Evolutionary conservation across 331 rosid species (phyloP).

Genomic region (Cucumis variabilis): DNA sequence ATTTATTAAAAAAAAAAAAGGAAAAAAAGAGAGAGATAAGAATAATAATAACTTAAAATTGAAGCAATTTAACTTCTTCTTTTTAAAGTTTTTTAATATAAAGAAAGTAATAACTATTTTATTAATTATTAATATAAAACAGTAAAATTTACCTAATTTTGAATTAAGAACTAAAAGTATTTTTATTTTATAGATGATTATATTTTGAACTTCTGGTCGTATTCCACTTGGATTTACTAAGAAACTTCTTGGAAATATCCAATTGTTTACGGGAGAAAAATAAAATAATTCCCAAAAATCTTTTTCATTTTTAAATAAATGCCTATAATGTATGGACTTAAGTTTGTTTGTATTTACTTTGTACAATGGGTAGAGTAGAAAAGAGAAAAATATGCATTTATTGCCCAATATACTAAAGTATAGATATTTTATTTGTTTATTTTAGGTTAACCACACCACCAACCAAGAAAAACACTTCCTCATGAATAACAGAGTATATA

Average conservation of each 20-base stretch:
- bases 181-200: background rate
- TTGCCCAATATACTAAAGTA: no score
- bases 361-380: no score
- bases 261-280: no score
- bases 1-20: no score
- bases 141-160: background rate
- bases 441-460: no score
- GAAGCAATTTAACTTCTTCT: background rate
- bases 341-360: no score
- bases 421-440: no score
- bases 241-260: conserved; percentile 9
- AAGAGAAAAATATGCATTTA: no score
- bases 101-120: background rate
- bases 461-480: no score
- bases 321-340: background rate
- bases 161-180: background rate
- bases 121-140: background rate
- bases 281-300: background rate
- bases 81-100: background rate
- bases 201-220: background rate
- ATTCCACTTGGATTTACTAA: conserved; percentile 22
- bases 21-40: no score
- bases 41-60: no score
- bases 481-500: no score
- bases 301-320: background rate